Percentiles rank a stretch among this genome's conserved stretches.
phyloP scores from a whole-genome alignment of 2,329 filamentous ascomycete genomes.

The Microsporum canis region DNA sequence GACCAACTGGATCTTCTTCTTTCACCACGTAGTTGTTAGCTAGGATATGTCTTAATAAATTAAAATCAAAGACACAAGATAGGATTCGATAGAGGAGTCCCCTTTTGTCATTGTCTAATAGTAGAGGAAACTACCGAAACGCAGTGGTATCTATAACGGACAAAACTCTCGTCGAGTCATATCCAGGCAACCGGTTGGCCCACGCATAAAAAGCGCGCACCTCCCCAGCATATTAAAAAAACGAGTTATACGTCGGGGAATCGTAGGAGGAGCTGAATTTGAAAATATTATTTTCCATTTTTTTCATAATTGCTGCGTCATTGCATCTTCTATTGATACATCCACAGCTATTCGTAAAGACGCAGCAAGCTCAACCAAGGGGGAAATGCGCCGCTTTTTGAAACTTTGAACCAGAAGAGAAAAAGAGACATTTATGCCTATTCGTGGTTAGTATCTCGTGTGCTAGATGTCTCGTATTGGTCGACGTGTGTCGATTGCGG shows the following conservation, averaged over 20 bases:
- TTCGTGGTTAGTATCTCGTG: not conserved
- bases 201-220: not conserved
- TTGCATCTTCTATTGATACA: constrained; percentile 5
- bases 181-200: not conserved
- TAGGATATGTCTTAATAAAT: no score
- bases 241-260: not conserved
- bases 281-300: not conserved
- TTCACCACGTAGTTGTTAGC: no score
- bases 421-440: constrained; percentile 1
- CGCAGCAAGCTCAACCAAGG: not conserved
- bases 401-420: constrained; percentile 1
- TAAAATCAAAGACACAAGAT: not conserved
- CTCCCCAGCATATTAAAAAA: constrained; percentile 1
- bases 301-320: constrained; percentile 5
- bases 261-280: not conserved
- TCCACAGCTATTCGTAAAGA: constrained; percentile 3
- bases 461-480: not conserved
- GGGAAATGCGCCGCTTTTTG: not conserved
- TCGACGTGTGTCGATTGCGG: not conserved
- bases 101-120: not conserved
- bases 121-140: not conserved
- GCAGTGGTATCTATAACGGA: not conserved
- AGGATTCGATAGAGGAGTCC: not conserved
- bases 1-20: no score
- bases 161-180: not conserved